Base-by-base conservation (phyloP, 805 yeast species). In the Candida gorgasii region DNA sequence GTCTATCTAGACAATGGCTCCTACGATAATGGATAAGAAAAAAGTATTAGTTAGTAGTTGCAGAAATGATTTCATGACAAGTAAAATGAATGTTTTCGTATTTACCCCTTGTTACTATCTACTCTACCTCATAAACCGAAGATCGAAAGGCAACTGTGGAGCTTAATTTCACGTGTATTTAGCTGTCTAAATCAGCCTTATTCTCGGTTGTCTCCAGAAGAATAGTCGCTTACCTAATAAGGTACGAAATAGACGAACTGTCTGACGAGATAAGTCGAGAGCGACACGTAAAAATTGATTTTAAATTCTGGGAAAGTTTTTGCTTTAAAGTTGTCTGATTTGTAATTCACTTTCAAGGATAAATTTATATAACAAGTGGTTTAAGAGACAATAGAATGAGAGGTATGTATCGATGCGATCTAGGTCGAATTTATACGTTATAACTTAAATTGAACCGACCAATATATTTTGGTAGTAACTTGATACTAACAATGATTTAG, bases 401-500 rank as follows among this genome's bases (percentile, higher is more conserved):
- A 51, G 53, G 55, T 51, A 51, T 44, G 53, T 45, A 27, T 8
- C 26, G n/a, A n/a, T n/a, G n/a, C n/a, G n/a, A n/a, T n/a, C n/a
- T n/a, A n/a, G n/a, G n/a, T n/a, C n/a, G n/a, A n/a, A n/a, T n/a
- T n/a, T n/a, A n/a, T n/a, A n/a, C n/a, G n/a, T n/a, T n/a, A n/a
- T n/a, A n/a, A n/a, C n/a, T 24, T 24, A 11, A 11, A 7, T 11
- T 11, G 28, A 24, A 24, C 5, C 28, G 12, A 24, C 9, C 20
- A 24, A 24, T 11, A 7, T 7, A 11, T 5, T 24, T 34, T 14
- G 28, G 37, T 18, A 8, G 37, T 34, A n/a, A 34, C 12, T 22
- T 34, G 16, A 14, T 42, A 43, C 42, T 43, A 43, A 43, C 46
- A 28, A 26, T 9, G 4, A 24, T 22, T n/a, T 36, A 78, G 97